Evolutionary conservation across 1,139 yeast species (phyloP).

Genomic region (Torulaspora pretoriensis): DNA sequence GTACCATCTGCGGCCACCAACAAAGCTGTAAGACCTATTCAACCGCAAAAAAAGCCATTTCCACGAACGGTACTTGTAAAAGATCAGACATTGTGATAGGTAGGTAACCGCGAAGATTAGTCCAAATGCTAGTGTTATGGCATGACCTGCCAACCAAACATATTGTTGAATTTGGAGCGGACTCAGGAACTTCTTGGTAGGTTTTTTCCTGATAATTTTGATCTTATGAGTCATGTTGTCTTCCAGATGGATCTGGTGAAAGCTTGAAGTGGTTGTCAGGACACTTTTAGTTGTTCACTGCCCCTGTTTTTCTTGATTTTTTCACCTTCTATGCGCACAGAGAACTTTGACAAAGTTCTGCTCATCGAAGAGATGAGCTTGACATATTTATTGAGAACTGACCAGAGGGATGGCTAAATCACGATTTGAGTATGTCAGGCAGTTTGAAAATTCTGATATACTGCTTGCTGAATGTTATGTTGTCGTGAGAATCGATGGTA

Average conservation of each 20-base stretch:
- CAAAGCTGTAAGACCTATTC: constrained; percentile 21
- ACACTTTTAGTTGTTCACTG: not conserved
- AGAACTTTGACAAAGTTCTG: not conserved
- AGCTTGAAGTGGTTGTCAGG: not conserved
- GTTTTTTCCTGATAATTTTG: constrained; percentile 29
- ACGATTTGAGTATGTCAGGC: constrained; percentile 77
- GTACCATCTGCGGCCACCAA: constrained; percentile 34
- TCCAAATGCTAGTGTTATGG: constrained; percentile 48
- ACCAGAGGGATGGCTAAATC: constrained; percentile 61
- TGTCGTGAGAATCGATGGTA: constrained; percentile 85
- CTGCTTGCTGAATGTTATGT: constrained; percentile 79
- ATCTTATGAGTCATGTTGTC: constrained; percentile 22
- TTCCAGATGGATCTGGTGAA: constrained; percentile 4
- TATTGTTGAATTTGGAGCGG: constrained; percentile 39
- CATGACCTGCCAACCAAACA: constrained; percentile 64
- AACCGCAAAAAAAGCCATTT: constrained; percentile 30
- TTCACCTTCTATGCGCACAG: constrained; percentile 5
- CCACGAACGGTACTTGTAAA: constrained; percentile 36
- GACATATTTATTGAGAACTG: not conserved
- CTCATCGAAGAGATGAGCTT: not conserved
- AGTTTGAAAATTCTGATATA: constrained; percentile 69
- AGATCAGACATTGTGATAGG: constrained; percentile 28
- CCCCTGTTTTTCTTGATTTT: not conserved
- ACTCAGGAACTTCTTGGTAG: constrained; percentile 19
- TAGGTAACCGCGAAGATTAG: constrained; percentile 47